These are phyloP conservation scores for Vanderwaltozyma polyspora DNA, from an alignment of 805 yeast species.

Conservation along the genomic window DNA sequence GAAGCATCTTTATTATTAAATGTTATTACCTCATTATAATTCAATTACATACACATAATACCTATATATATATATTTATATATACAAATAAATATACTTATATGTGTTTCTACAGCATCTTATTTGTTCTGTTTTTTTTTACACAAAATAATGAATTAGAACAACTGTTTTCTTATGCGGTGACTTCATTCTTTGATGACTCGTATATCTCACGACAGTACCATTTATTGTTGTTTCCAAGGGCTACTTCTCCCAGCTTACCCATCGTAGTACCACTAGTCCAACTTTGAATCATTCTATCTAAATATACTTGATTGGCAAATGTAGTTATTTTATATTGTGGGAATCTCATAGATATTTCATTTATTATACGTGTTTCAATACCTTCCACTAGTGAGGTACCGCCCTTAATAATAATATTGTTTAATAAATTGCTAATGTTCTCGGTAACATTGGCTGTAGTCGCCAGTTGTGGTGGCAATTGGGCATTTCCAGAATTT, in stretches of 20 bases:
- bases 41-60: too few relatives aligned
- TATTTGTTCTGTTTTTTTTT: too few relatives aligned
- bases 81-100: not conserved
- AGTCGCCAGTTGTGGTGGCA: not conserved
- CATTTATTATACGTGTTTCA: constrained; percentile 64
- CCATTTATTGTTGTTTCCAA: constrained; percentile 9
- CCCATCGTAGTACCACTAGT: constrained; percentile 49
- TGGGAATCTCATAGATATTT: constrained; percentile 59
- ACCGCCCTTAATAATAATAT: constrained; percentile 76
- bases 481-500: too few relatives aligned
- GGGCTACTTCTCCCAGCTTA: constrained; percentile 5
- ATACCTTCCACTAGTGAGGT: constrained; percentile 70
- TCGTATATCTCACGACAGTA: constrained; percentile 16
- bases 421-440: constrained; percentile 29
- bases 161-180: too few relatives aligned
- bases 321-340: constrained; percentile 79
- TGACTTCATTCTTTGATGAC: too few relatives aligned
- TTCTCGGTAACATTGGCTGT: constrained; percentile 15
- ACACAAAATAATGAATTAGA: not conserved
- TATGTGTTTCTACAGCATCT: not conserved
- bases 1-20: not conserved
- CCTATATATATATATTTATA: constrained; percentile 1
- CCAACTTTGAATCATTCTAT: constrained; percentile 73
- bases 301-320: constrained; percentile 63
- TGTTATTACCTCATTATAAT: not conserved